Conservation (phyloP, 192 early-diverging fungal species). For the Entomortierella lignicola region DNA sequence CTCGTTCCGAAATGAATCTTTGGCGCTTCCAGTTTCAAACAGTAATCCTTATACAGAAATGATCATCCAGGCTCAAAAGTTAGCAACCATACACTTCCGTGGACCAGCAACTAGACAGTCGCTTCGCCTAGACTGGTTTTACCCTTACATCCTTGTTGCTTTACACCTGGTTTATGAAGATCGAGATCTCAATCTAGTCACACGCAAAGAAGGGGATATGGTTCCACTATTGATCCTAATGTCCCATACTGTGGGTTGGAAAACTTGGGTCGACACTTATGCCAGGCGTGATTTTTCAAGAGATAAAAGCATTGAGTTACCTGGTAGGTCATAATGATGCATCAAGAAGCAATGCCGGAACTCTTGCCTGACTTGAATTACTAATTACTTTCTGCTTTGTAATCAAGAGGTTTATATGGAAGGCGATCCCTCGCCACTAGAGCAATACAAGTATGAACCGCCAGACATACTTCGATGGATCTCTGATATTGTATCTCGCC, state of each 20-base stretch:
- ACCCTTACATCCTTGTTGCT: constrained; percentile 51
- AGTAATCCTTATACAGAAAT: constrained; percentile 15
- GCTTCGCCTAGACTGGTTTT: constrained; percentile 33
- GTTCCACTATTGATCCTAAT: constrained; percentile 45
- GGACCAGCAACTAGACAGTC: constrained; percentile 14
- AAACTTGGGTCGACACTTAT: constrained; percentile 53
- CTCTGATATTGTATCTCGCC: constrained; percentile 12
- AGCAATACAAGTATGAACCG: constrained; percentile 7
- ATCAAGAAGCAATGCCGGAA: not conserved
- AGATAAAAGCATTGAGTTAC: constrained; percentile 7
- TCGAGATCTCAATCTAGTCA: constrained; percentile 55
- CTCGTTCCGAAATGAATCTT: constrained; percentile 6
- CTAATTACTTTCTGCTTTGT: not conserved
- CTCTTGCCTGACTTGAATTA: not conserved
- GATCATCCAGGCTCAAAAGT: constrained; percentile 14
- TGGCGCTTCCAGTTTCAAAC: not conserved
- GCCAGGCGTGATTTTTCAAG: constrained; percentile 22
- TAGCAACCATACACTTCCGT: constrained; percentile 3
- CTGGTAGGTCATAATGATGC: constrained; percentile 8
- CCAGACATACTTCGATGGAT: constrained; percentile 44
- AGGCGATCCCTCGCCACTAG: not conserved
- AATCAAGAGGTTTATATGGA: constrained; percentile 25
- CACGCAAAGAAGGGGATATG: constrained; percentile 35
- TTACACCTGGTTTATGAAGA: constrained; percentile 71
- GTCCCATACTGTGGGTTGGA: constrained; percentile 36